These are phyloP conservation scores for Ascochyta lentis DNA, from an alignment of 2,329 filamentous ascomycete genomes.

Conservation along the genomic window DNA sequence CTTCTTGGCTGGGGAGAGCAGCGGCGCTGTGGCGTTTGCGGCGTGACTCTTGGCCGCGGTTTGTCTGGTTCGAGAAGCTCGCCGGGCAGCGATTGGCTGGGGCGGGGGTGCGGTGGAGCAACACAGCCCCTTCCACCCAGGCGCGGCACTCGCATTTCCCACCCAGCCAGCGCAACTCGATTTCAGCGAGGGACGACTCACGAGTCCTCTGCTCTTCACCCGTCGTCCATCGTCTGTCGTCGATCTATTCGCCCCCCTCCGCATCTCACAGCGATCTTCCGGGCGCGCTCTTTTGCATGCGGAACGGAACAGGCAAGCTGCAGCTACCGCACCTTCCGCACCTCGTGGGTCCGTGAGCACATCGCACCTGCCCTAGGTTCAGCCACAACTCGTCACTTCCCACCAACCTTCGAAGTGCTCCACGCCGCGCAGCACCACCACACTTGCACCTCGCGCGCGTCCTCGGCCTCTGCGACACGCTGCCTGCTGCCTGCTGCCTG, in stretches of 20 bases:
- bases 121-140: slow-evolving; percentile 12
- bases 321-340: slow-evolving; percentile 17
- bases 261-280: slow-evolving; percentile 5
- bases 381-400: slow-evolving; percentile 19
- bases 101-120: background rate
- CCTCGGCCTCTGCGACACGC: slow-evolving; percentile 3
- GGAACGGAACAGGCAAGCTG: slow-evolving; percentile 10
- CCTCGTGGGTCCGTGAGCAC: slow-evolving; percentile 18
- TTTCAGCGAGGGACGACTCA: slow-evolving; percentile 4
- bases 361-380: slow-evolving; percentile 18
- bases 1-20: slow-evolving; percentile 1
- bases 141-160: slow-evolving; percentile 18
- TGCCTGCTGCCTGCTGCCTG: slow-evolving; percentile 1
- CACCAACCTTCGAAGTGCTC: slow-evolving; percentile 11
- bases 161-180: slow-evolving; percentile 13
- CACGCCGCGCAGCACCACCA: slow-evolving; percentile 17
- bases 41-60: background rate
- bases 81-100: slow-evolving; percentile 2
- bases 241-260: slow-evolving; percentile 9
- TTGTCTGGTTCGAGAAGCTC: background rate
- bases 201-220: slow-evolving; percentile 1
- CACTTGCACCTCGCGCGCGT: slow-evolving; percentile 8
- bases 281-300: slow-evolving; percentile 3
- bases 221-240: background rate
- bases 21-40: slow-evolving; percentile 9